Percentiles rank a stretch among this genome's conserved stretches.
Conservation (phyloP, 148 eudicot species). For the Chenopodium album region DNA sequence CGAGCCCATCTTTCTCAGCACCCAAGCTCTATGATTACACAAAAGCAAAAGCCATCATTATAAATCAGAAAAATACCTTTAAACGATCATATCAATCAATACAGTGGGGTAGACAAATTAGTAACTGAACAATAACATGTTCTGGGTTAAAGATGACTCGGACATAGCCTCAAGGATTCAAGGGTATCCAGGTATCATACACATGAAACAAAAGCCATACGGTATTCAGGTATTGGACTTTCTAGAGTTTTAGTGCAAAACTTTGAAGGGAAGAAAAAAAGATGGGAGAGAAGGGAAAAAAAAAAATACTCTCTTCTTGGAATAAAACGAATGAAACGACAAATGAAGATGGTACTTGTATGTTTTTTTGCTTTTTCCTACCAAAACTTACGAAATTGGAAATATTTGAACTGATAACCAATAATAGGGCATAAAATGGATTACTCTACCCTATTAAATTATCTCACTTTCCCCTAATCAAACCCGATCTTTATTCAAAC, state of each 20-base stretch:
- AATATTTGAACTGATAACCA: no score
- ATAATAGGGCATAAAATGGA: background rate
- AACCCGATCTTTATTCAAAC: background rate
- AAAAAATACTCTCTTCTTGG: background rate
- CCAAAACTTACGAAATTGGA: background rate
- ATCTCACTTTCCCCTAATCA: background rate
- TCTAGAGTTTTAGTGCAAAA: background rate
- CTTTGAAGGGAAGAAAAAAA: background rate
- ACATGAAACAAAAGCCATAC: background rate
- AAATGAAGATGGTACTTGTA: background rate
- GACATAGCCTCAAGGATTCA: background rate
- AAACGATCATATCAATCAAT: background rate
- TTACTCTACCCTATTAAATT: background rate
- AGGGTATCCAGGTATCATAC: background rate
- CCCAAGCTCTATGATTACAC: conserved; percentile 66
- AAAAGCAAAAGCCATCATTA: background rate
- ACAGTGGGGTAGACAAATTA: background rate
- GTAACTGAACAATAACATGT: background rate
- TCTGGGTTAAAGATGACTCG: background rate
- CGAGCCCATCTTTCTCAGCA: conserved; percentile 86
- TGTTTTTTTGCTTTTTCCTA: background rate
- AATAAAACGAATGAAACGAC: background rate
- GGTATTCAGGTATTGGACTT: background rate
- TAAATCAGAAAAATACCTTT: background rate
- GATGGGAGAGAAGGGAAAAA: background rate